Evolutionary conservation across 768 basidiomycete genomes (phyloP), one percentile per base, ranked within the genome.

Genomic region (Phylloporus sp.): DNA sequence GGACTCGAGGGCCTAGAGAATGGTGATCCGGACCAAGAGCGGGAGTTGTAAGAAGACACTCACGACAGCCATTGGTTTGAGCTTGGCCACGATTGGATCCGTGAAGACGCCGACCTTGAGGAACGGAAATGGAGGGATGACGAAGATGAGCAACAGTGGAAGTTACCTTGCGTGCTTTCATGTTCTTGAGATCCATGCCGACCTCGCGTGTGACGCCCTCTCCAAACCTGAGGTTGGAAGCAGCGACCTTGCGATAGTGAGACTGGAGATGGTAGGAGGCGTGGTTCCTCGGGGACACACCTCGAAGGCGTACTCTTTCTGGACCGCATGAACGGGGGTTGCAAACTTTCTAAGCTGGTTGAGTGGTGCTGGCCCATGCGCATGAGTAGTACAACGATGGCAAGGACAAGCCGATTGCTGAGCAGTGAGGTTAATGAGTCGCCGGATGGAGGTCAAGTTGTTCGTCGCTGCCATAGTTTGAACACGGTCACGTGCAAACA

Each of bases 301-400:
- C 79, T 95, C 93, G 63, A 95, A 95, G 0, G 93, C 93, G 64
- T 95, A 95, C 70, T 95, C 93, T 67, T 86, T 92, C 73, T 90
- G 75, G 4, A 84, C 72, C 1, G 68, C 59, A 28, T 87, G 78
- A 6, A 89, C 82, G 31, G 92, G 92, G 0, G 87, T 87, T 12
- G 91, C 91, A 51, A 88, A 80, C 65, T 73, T 82, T 57, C 91
- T 74, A 56, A 90, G 69, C 64, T 88, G 85, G 53, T 72, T 80
- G 46, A 85, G 61, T 27, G 80, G 77, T 0, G 75, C 59, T 45
- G 75, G 72, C n/a, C 62, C 66, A 50, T 74, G 75, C 40, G 53
- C 28, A 48, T 70, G 75, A 28, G 72, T 61, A 18, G 78, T 73
- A 58, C 80, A 80, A 35, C 85, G 80, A 72, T 93, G 90, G 62